Conservation (phyloP, 768 basidiomycete species). For the Suillus tomentosus region DNA sequence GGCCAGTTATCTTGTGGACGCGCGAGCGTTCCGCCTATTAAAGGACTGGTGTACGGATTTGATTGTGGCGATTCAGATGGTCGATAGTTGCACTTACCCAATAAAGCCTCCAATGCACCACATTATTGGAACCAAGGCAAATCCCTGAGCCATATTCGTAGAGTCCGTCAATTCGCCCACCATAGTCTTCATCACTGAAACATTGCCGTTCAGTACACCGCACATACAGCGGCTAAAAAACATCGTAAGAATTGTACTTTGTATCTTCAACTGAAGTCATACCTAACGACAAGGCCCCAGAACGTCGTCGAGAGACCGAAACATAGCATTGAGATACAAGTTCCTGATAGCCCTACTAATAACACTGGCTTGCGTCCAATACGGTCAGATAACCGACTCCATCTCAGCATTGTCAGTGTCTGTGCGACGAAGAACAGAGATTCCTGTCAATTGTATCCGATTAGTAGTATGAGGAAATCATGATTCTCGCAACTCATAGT, state of each 20-base stretch:
- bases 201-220: slow-evolving; percentile 41
- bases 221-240: slow-evolving; percentile 29
- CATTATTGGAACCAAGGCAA: slow-evolving; percentile 30
- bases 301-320: slow-evolving; percentile 73
- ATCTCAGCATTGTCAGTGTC: slow-evolving; percentile 67
- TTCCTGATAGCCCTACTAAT: slow-evolving; percentile 59
- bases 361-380: slow-evolving; percentile 77
- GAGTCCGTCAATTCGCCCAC: slow-evolving; percentile 61
- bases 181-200: slow-evolving; percentile 68
- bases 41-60: slow-evolving; percentile 30
- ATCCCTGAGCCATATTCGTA: slow-evolving; percentile 38
- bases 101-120: slow-evolving; percentile 36
- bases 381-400: slow-evolving; percentile 70
- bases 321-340: slow-evolving; percentile 66
- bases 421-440: slow-evolving; percentile 79
- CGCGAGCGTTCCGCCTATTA: slow-evolving; percentile 59
- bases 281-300: slow-evolving; percentile 55
- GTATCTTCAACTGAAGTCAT: neutral
- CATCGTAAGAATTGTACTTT: neutral
- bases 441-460: slow-evolving; percentile 44
- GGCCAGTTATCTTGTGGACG: slow-evolving; percentile 61
- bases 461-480: slow-evolving; percentile 1
- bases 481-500: neutral
- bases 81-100: slow-evolving; percentile 29
- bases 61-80: too few species aligned